Evolutionary conservation across 2,329 filamentous ascomycete genomes (phyloP).

Genomic region (Alternaria sp.): DNA sequence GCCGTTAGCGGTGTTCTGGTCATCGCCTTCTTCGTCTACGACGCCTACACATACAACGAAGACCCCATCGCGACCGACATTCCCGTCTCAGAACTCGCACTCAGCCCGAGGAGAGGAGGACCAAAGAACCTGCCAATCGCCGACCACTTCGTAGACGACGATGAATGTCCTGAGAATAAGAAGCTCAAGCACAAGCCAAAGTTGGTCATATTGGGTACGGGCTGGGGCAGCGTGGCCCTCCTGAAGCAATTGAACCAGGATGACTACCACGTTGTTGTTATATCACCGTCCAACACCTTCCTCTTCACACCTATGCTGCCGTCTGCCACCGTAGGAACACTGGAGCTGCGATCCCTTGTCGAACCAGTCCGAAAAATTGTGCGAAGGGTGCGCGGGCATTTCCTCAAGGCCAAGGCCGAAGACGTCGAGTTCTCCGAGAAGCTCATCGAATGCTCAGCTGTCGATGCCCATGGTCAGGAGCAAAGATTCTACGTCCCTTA

Average conservation of each 20-base stretch:
- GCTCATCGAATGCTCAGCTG: conserved; percentile 83
- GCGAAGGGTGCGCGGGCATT: conserved; percentile 80
- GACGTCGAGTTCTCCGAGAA: conserved; percentile 93
- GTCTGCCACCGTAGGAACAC: conserved; percentile 92
- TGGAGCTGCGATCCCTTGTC: conserved; percentile 88
- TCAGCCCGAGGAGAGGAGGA: conserved; percentile 82
- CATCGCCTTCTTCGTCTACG: conserved; percentile 89
- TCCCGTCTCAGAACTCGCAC: conserved; percentile 81
- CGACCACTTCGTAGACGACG: conserved; percentile 86
- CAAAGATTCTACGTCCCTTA: conserved; percentile 92
- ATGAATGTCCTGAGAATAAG: conserved; percentile 76
- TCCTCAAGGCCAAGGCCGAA: conserved; percentile 84
- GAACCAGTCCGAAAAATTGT: conserved; percentile 92
- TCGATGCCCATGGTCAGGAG: conserved; percentile 74
- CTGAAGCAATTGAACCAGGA: conserved; percentile 89
- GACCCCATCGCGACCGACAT: conserved; percentile 73
- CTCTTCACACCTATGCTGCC: conserved; percentile 98
- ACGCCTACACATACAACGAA: conserved; percentile 88
- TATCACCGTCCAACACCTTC: conserved; percentile 96
- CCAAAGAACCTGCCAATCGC: conserved; percentile 95
- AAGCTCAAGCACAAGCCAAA: conserved; percentile 86
- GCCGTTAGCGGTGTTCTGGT: conserved; percentile 73
- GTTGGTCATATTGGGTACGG: conserved; percentile 89
- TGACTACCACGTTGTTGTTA: conserved; percentile 94
- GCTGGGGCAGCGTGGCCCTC: conserved; percentile 93